These are phyloP conservation scores for Melaleuca alternifolia DNA, from an alignment of 345 rosid species.

Conservation along the genomic window DNA sequence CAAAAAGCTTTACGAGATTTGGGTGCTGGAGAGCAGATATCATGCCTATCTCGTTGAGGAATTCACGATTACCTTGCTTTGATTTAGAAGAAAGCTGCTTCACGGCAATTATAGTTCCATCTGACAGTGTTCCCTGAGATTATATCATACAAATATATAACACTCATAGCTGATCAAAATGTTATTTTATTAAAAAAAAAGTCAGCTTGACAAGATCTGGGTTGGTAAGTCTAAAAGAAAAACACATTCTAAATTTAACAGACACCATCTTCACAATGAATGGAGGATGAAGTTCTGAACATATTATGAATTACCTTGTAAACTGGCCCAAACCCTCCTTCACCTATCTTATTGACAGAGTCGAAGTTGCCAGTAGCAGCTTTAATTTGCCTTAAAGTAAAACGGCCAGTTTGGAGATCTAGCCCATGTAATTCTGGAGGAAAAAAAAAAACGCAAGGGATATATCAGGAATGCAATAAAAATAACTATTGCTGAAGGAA, in stretches of 20 bases:
- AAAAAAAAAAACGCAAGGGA: background rate
- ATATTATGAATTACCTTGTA: constrained; percentile 43
- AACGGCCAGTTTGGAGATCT: constrained; percentile 69
- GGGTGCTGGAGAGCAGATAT: constrained; percentile 66
- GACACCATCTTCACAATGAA: background rate
- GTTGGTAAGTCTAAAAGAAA: background rate
- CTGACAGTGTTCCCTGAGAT: constrained; percentile 42
- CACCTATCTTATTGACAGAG: constrained; percentile 68
- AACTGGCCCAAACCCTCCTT: constrained; percentile 97
- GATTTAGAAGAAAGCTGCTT: constrained; percentile 67
- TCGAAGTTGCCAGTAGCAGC: constrained; percentile 67
- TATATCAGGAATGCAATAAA: background rate
- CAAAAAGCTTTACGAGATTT: constrained; percentile 50
- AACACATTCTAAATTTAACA: background rate
- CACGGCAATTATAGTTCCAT: constrained; percentile 50
- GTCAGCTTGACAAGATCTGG: background rate
- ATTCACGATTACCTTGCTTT: constrained; percentile 65
- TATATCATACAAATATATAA: background rate
- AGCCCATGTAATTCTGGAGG: constrained; percentile 44
- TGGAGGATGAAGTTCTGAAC: background rate
- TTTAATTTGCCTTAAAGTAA: constrained; percentile 67
- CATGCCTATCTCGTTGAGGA: constrained; percentile 62
- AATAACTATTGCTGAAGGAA: background rate
- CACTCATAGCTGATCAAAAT: no score
- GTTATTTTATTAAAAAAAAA: background rate